Base-by-base conservation (phyloP, 2,329 filamentous ascomycete genomes). In the Ophiosphaerella narmari region DNA sequence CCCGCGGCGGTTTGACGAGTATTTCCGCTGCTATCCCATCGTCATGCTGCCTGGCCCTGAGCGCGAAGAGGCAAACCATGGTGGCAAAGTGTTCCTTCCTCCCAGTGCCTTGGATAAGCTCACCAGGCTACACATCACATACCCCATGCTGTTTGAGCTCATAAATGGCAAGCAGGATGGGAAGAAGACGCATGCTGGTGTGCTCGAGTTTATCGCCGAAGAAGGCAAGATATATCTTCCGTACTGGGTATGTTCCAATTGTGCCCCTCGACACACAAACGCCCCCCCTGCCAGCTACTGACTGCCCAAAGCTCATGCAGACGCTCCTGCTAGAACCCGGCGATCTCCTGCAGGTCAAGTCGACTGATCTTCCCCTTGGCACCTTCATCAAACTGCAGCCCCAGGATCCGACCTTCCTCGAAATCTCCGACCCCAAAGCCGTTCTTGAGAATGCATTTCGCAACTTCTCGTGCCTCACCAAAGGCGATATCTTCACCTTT, bases 61-160 rank as follows among this genome's bases (percentile, higher is more conserved):
- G 66, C 85, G 94, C 60, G 88, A 90, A 44, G 88, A 92, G 61
- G 86, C 96, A 55, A 97, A 97, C 79, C 92, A 94, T 71, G 94
- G 94, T 62, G 95, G 93, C 75, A 99, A 99, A 80, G 93, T 99
- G 65, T 90, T 99, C 71, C 86, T 99, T 57, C 94, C 94, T n/a
- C 89, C 94, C 0, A 96, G 91, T 32, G 93, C 94, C 5, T 84
- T 99, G 47, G 93, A 99, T 79, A 99, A 97, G 76, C 89, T 99
- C 62, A 97, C 94, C 13, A 85, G 92, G 68, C 80, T 99, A 13
- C 93, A 97, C 75, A 96, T 99, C 55, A 92, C 95, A 71, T 99
- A 96, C 79, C 94, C 94, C 7, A 90, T 99, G 80, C 84, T 97
- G 60, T 96, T 99, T 78, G 93, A 99, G 82, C 82, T 99, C 60